phyloP scores from a whole-genome alignment of 129 eudicot genomes.

The Ambrosia artemisiifolia region DNA sequence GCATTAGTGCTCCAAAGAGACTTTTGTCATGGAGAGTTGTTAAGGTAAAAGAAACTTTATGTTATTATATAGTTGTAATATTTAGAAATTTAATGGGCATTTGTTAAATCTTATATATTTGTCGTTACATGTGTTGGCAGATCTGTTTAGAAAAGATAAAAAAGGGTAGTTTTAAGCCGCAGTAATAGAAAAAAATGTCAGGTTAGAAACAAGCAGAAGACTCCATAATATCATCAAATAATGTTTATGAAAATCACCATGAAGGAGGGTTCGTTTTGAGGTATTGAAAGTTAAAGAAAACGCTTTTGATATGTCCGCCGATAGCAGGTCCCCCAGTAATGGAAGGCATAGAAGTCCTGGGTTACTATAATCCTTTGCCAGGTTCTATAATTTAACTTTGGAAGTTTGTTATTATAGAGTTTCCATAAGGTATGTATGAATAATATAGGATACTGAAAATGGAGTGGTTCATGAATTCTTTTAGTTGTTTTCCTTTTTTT shows the following conservation, averaged over 20 bases:
- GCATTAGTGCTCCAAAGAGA: conserved; percentile 59
- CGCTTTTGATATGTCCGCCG: too few relatives aligned
- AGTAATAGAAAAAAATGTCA: conserved; percentile 52
- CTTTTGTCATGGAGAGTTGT: conserved; percentile 23
- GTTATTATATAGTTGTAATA: not conserved
- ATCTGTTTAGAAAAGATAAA: conserved; percentile 25
- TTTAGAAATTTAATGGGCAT: conserved; percentile 21
- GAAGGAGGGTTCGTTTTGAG: too few relatives aligned
- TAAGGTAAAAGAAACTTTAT: conserved; percentile 15
- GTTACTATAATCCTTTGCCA: too few relatives aligned
- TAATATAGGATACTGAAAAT: too few relatives aligned
- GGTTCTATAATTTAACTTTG: too few relatives aligned
- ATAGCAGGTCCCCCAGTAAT: too few relatives aligned
- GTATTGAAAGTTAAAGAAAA: too few relatives aligned
- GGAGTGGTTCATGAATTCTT: too few relatives aligned
- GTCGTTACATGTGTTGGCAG: conserved; percentile 19
- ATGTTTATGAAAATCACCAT: conserved; percentile 34
- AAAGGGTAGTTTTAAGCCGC: not conserved
- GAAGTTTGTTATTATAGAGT: too few relatives aligned
- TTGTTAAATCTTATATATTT: conserved; percentile 20
- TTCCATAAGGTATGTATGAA: too few relatives aligned
- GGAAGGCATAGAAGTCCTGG: too few relatives aligned
- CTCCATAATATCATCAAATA: conserved; percentile 64
- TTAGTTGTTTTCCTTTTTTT: too few relatives aligned
- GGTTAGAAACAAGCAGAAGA: conserved; percentile 82